Base-by-base conservation (phyloP, 345 rosid species). In the Garcia nutans region DNA sequence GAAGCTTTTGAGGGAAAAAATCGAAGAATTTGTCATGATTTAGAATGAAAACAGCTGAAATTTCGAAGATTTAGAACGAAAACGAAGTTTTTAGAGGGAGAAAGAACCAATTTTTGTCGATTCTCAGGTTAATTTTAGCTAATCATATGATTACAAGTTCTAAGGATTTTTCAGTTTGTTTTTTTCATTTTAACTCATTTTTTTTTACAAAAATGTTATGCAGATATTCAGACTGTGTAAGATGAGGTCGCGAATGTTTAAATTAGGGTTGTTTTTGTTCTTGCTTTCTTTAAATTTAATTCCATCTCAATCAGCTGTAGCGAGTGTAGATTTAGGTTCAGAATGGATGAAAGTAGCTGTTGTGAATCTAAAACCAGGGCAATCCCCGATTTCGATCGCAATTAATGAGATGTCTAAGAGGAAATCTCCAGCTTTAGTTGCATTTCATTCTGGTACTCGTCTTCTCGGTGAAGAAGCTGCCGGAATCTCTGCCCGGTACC, bases 381-480 rank as follows among this genome's bases (percentile, higher is more conserved):
- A 96, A 82, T 87, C 86, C 58, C 99, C 99, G 2, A 96, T 96
- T 70, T 87, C 93, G 10, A 80, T 96, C 64, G 99, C 98, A 22
- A 96, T 96, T 66, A 96, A 96, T 66, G 99, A 96, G 86, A 96
- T 93, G 99, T 96, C 99, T 10, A 96, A 93, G 88, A 83, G 99
- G 22, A 96, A 96, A 83, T 89, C 98, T 26, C 99, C 99, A 26
- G 89, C 89, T 10, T 75, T 96, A 50, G 96, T 93, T 19, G 94
- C 97, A 13, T 93, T 96, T 82, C 98, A 92, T 1, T 79, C 93
- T 0, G 97, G 83, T 12, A 64, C 84, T 45, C 89, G 99, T 11
- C 90, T 96, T 42, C 80, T 96, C 0, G 99, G 87, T 23, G 99
- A 96, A 79, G 99, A 96, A 85, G 98, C 97, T 1, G 97, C 96